Evolutionary conservation across 345 rosid species (phyloP).

Genomic region (Diplotaxis tenuifolia): DNA sequence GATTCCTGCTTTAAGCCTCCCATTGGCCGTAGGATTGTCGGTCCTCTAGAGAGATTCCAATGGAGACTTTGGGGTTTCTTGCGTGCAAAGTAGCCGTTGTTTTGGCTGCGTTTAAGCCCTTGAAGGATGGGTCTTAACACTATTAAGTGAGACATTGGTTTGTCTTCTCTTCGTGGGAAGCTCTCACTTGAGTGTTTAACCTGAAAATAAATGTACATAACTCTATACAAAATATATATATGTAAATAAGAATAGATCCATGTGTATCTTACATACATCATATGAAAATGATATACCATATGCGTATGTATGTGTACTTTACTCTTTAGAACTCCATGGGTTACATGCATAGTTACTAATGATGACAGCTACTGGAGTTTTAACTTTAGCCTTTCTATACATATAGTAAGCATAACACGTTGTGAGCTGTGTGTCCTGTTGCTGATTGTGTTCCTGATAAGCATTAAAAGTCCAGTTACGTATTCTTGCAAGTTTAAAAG

Average conservation of each 20-base stretch:
- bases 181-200: constrained; percentile 26
- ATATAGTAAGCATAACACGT: too few relatives aligned
- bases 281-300: neutral
- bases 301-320: neutral
- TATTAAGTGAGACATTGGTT: neutral
- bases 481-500: too few relatives aligned
- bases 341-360: neutral
- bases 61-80: constrained; percentile 78
- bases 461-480: too few relatives aligned
- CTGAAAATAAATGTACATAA: constrained; percentile 31
- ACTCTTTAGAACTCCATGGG: neutral
- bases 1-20: constrained; percentile 48
- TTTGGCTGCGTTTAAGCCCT: constrained; percentile 74
- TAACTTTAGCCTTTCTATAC: too few relatives aligned
- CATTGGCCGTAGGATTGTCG: constrained; percentile 48
- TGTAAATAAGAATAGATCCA: constrained; percentile 11
- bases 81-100: constrained; percentile 81
- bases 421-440: too few relatives aligned
- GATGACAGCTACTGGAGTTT: too few relatives aligned
- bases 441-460: too few relatives aligned
- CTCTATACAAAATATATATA: constrained; percentile 9
- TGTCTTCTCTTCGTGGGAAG: neutral
- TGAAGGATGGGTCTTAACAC: constrained; percentile 32
- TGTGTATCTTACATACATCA: neutral
- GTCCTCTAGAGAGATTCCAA: constrained; percentile 58